Percentiles rank a stretch among this genome's conserved stretches.
phyloP scores from a whole-genome alignment of 2,329 filamentous ascomycete species.

The Trichophyton equinum region DNA sequence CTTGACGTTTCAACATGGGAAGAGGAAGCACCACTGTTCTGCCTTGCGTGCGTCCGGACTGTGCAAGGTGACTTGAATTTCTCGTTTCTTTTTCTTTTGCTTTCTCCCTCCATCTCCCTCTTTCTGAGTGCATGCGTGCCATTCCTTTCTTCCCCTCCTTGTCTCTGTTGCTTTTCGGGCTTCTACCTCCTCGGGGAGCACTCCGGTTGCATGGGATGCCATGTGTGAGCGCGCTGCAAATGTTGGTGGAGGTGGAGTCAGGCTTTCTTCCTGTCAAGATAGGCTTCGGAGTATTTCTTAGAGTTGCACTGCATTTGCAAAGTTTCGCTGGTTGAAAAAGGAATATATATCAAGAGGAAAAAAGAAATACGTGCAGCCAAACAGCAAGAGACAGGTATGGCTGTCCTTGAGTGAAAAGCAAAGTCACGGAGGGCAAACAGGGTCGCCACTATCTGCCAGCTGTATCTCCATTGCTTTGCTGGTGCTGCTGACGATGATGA shows the following conservation, averaged over 20 bases:
- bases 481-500: no score
- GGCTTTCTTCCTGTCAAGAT: conserved; percentile 1
- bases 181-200: background rate
- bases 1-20: background rate
- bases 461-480: background rate
- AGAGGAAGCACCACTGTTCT: background rate
- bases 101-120: background rate
- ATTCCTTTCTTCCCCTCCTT: background rate
- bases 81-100: background rate
- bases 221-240: background rate
- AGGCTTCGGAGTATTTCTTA: conserved; percentile 3
- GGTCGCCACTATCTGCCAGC: background rate
- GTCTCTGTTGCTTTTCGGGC: background rate
- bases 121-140: no score
- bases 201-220: conserved; percentile 2
- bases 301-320: conserved; percentile 3
- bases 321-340: background rate
- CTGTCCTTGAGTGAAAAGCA: background rate
- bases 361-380: background rate
- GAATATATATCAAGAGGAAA: background rate
- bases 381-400: background rate
- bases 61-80: background rate
- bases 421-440: background rate
- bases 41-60: background rate
- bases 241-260: conserved; percentile 1